Base-by-base conservation (phyloP, 140 eudicot species). In the Flaveria floridana region DNA sequence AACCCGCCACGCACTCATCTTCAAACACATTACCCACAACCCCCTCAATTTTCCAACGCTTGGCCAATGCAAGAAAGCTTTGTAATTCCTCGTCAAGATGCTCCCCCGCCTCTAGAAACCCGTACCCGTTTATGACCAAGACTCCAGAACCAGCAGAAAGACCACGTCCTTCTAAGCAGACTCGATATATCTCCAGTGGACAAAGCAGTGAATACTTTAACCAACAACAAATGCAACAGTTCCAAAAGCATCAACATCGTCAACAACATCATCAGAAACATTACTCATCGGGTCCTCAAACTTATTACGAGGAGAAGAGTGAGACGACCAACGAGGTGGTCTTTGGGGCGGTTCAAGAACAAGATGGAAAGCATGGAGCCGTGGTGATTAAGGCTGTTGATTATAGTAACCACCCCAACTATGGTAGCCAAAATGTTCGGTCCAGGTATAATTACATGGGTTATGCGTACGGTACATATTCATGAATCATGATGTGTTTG, bases 301-400 rank as follows among this genome's bases (percentile, higher is more conserved):
- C 93, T 20, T 78, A 68, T 65, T 83, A 82, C 9, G 92, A 92
- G 83, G 85, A 85, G 26, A 86, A 72, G 39, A 63, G 82, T 7
- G 96, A 90, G 76, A 81, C 68, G 9, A 81, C 89, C 7, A 90
- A 84, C 28, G 97, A 93, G 85, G 87, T 93, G 3, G 96, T 93
- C 42, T 93, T 93, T 41, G 98, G 97, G 64, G 97, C 96, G 3
- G 96, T 90, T 65, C 98, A 93, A 64, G 98, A 93, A 75, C 87
- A 90, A 72, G 94, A 88, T 9, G 88, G 87, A 44, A 78, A 83
- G 23, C 88, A 82, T 12, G 96, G 80, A 76, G 91, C 93, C 2
- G 76, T 93, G 78, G 98, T 93, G 65, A 90, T 93, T 11, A 86
- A 90, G 80, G 94, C 97, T 11, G 89, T 90, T 70, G 96, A 90